phyloP scores from a whole-genome alignment of 495 filamentous ascomycete species.

The Monascus purpureus region DNA sequence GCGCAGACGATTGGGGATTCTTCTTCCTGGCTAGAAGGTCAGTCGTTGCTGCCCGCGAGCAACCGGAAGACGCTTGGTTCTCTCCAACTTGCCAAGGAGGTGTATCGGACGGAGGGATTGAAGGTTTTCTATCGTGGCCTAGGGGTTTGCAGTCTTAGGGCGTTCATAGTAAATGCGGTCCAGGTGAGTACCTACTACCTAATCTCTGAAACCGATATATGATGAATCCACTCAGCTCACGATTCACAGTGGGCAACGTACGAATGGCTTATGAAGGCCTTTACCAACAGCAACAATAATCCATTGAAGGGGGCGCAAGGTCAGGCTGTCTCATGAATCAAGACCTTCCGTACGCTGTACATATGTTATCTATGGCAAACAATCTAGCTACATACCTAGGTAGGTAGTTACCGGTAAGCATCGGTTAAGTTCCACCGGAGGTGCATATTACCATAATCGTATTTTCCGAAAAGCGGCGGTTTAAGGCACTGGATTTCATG shows the following conservation, averaged over 20 bases:
- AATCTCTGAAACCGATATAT: background rate
- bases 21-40: slow-evolving; percentile 13
- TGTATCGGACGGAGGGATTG: slow-evolving; percentile 50
- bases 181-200: slow-evolving; percentile 27
- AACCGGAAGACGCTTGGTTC: slow-evolving; percentile 23
- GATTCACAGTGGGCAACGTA: slow-evolving; percentile 74
- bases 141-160: slow-evolving; percentile 61
- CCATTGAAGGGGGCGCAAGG: slow-evolving; percentile 3
- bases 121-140: slow-evolving; percentile 66
- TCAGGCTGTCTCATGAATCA: no score
- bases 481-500: no score
- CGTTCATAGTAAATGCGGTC: slow-evolving; percentile 70
- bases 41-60: slow-evolving; percentile 7
- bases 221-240: background rate
- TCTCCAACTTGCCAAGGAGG: slow-evolving; percentile 44
- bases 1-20: slow-evolving; percentile 35
- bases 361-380: no score
- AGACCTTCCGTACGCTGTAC: no score
- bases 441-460: no score
- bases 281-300: slow-evolving; percentile 15
- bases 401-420: no score
- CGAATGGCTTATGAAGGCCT: slow-evolving; percentile 58
- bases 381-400: no score
- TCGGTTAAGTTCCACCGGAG: no score
- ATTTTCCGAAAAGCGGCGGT: no score